Conservation (phyloP, 2,329 filamentous ascomycete species). For the Colletotrichum sp. region DNA sequence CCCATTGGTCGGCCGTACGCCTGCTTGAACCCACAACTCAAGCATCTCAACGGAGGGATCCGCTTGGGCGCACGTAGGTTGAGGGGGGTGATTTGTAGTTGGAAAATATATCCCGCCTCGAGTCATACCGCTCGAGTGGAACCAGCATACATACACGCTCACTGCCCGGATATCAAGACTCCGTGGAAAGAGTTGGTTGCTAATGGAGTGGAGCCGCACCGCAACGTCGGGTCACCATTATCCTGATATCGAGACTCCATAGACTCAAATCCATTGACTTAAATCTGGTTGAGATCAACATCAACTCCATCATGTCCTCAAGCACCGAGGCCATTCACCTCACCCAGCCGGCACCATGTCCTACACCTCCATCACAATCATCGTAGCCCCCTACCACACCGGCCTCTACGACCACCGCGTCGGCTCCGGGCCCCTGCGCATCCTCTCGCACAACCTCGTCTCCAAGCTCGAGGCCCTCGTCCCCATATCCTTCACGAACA, state of each 20-base stretch:
- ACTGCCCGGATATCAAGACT: background rate
- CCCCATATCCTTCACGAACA: constrained; percentile 25
- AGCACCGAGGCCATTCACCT: background rate
- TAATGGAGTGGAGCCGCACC: background rate
- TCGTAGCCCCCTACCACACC: constrained; percentile 44
- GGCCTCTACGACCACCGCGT: constrained; percentile 39
- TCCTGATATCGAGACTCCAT: background rate
- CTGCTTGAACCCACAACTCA: background rate
- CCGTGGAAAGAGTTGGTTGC: background rate
- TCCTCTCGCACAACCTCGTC: constrained; percentile 34
- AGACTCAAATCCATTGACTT: background rate
- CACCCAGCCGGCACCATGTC: background rate
- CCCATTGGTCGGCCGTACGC: background rate
- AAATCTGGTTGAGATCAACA: background rate
- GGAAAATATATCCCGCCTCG: background rate
- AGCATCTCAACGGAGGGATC: background rate
- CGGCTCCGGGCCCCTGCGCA: constrained; percentile 39
- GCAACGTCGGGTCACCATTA: background rate
- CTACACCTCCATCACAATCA: constrained; percentile 33
- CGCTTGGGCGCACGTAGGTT: background rate
- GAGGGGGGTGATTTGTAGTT: background rate
- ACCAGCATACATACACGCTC: rapidly evolving
- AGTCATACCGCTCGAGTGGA: background rate
- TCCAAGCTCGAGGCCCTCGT: constrained; percentile 27
- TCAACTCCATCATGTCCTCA: rapidly evolving